Evolutionary conservation across 2,329 filamentous ascomycete genomes (phyloP).

Genomic region (Xylariaceae sp.): DNA sequence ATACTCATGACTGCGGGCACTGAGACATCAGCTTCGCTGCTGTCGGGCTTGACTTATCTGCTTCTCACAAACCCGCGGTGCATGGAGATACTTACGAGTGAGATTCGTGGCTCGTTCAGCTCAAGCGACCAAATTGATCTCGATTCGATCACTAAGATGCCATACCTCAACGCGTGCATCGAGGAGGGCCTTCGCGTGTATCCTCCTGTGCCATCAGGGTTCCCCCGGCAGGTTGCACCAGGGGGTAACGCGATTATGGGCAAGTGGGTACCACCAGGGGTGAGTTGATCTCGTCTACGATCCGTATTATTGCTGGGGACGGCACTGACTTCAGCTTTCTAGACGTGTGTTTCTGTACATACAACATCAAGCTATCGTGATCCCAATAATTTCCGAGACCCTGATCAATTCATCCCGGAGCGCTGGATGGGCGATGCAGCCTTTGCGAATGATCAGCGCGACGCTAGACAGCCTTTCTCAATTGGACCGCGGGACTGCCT

Average conservation of each 20-base stretch:
- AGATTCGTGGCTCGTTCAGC: constrained; percentile 27
- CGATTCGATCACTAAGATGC: constrained; percentile 11
- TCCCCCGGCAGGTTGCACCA: constrained; percentile 12
- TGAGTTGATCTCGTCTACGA: too few species aligned
- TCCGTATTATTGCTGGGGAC: too few species aligned
- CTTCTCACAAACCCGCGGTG: constrained; percentile 21
- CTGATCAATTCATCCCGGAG: constrained; percentile 20
- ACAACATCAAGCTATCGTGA: constrained; percentile 13
- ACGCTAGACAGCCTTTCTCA: constrained; percentile 20
- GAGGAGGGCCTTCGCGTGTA: constrained; percentile 17
- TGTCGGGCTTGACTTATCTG: constrained; percentile 12
- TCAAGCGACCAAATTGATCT: constrained; percentile 25
- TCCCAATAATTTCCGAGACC: constrained; percentile 13
- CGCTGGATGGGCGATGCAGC: constrained; percentile 20
- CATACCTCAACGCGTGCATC: constrained; percentile 23
- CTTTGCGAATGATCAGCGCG: constrained; percentile 19
- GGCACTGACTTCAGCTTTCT: too few species aligned
- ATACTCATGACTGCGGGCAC: constrained; percentile 20
- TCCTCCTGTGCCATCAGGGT: constrained; percentile 12
- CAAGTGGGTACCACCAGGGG: constrained; percentile 12
- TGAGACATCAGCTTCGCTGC: constrained; percentile 34
- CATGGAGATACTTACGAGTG: constrained; percentile 23
- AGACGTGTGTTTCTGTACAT: constrained; percentile 17
- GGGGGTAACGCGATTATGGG: constrained; percentile 14
- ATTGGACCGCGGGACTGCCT: constrained; percentile 22